These are phyloP conservation scores for Shiraia sp. DNA, from an alignment of 2,329 filamentous ascomycete species.

Conservation along the genomic window DNA sequence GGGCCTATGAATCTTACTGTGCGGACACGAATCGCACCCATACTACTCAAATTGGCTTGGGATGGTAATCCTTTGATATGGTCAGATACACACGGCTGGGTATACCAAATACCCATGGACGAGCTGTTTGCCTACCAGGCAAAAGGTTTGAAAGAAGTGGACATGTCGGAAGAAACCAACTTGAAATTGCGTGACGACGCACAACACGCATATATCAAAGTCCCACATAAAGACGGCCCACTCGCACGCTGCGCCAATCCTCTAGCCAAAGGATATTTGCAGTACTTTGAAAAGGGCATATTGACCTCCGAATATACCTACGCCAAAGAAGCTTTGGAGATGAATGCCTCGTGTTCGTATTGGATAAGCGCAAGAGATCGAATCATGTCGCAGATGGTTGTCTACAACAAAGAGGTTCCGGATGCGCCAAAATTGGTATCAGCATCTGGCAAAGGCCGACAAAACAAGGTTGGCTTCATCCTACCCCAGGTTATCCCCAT, in stretches of 20 bases:
- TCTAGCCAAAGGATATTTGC: slow-evolving; percentile 85
- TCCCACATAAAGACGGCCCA: slow-evolving; percentile 95
- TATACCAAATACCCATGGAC: slow-evolving; percentile 72
- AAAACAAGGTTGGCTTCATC: slow-evolving; percentile 71
- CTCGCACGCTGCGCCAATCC: slow-evolving; percentile 82
- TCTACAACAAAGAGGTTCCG: slow-evolving; percentile 70
- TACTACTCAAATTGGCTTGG: slow-evolving; percentile 84
- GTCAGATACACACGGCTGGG: slow-evolving; percentile 94
- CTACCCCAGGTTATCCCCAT: slow-evolving; percentile 95
- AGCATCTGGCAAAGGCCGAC: slow-evolving; percentile 22
- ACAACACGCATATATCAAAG: slow-evolving; percentile 77
- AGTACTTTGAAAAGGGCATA: slow-evolving; percentile 88
- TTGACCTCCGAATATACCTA: slow-evolving; percentile 86
- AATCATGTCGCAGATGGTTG: slow-evolving; percentile 93
- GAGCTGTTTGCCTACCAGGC: slow-evolving; percentile 68
- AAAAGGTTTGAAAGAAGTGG: slow-evolving; percentile 73
- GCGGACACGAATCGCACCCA: slow-evolving; percentile 81
- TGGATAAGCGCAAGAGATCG: slow-evolving; percentile 96
- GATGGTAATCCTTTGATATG: slow-evolving; percentile 87
- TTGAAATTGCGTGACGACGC: slow-evolving; percentile 67
- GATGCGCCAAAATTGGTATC: slow-evolving; percentile 25
- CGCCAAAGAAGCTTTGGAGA: slow-evolving; percentile 92
- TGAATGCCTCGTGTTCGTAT: slow-evolving; percentile 98
- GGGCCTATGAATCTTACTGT: slow-evolving; percentile 77
- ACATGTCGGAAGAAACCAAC: slow-evolving; percentile 75